These are phyloP conservation scores for Neurospora sp. DNA, from an alignment of 495 filamentous ascomycete species.

Conservation along the genomic window DNA sequence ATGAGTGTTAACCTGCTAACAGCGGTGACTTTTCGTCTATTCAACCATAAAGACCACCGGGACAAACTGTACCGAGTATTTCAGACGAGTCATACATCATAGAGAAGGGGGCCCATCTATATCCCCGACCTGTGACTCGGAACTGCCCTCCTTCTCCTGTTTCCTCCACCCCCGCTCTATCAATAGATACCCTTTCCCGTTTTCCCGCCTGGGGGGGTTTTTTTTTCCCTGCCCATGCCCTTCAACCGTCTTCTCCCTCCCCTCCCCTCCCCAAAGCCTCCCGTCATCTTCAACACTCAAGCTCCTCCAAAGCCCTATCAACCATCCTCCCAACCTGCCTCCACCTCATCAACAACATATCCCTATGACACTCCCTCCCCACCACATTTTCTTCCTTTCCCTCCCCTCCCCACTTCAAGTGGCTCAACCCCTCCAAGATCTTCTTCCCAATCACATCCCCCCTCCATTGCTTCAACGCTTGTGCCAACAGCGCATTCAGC, in stretches of 20 bases:
- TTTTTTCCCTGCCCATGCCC: no score
- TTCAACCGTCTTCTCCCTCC: not conserved
- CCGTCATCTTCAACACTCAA: not conserved
- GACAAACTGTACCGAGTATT: not conserved
- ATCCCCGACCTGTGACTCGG: not conserved
- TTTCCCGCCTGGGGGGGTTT: no score
- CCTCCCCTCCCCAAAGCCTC: not conserved
- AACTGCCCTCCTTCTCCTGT: not conserved
- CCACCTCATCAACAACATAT: not conserved
- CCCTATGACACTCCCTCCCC: not conserved
- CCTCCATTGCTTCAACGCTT: constrained; percentile 7
- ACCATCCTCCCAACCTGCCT: not conserved
- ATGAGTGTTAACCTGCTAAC: not conserved
- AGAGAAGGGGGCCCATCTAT: not conserved
- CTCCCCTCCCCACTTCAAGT: not conserved
- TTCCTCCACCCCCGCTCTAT: no score
- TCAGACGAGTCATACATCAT: not conserved
- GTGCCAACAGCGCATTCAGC: not conserved
- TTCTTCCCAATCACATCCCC: not conserved
- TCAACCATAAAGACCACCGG: not conserved
- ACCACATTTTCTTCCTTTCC: not conserved
- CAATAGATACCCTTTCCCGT: no score
- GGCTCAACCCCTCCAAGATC: not conserved
- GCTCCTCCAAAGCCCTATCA: not conserved
- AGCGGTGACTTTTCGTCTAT: not conserved